Evolutionary conservation across 805 yeast genomes (phyloP).

Genomic region (Ogataea thermomethanolica): DNA sequence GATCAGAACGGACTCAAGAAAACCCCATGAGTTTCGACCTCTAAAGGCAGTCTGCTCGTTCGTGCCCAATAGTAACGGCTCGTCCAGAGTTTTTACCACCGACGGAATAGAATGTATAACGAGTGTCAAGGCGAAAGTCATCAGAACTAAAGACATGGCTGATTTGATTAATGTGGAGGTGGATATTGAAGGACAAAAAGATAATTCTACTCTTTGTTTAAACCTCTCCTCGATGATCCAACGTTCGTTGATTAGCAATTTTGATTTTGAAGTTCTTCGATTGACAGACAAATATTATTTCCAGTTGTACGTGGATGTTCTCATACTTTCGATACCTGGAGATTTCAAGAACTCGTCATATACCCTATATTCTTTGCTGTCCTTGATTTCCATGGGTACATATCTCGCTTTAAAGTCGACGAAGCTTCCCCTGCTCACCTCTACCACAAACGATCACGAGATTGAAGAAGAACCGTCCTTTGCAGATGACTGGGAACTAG

Average conservation of each 20-base stretch:
- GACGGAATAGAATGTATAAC: constrained; percentile 95
- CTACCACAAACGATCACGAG: constrained; percentile 60
- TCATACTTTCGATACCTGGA: constrained; percentile 61
- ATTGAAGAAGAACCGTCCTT: constrained; percentile 89
- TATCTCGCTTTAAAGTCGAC: constrained; percentile 82
- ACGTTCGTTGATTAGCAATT: constrained; percentile 47
- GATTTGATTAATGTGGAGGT: constrained; percentile 71
- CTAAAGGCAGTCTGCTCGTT: constrained; percentile 78
- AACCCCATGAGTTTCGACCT: constrained; percentile 73
- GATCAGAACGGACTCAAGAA: constrained; percentile 80
- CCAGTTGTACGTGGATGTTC: constrained; percentile 74
- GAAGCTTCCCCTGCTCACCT: constrained; percentile 64
- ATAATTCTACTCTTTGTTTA: constrained; percentile 67
- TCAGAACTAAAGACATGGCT: constrained; percentile 36
- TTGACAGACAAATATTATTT: constrained; percentile 74
- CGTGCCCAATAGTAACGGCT: constrained; percentile 86
- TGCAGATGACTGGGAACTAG: constrained; percentile 79
- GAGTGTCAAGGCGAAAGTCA: constrained; percentile 84
- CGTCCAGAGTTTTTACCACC: constrained; percentile 77
- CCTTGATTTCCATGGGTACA: constrained; percentile 72
- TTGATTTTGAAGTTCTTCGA: constrained; percentile 50
- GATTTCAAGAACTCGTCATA: constrained; percentile 49
- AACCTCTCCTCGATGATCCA: constrained; percentile 62
- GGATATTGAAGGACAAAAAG: constrained; percentile 76
- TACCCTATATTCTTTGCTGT: constrained; percentile 54